phyloP scores from a whole-genome alignment of 805 yeast species.

The Pichia nakasei region DNA sequence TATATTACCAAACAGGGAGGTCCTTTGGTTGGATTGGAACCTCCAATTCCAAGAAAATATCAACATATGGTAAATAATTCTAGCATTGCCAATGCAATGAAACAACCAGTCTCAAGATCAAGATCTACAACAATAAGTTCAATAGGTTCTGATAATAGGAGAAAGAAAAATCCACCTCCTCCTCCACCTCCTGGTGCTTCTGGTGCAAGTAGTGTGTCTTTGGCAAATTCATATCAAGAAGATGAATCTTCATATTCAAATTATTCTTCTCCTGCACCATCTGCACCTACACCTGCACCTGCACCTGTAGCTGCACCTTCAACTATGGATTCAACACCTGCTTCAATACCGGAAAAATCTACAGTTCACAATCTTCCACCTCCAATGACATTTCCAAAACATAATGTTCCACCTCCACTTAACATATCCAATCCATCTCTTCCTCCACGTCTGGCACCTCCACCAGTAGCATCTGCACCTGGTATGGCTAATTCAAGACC shows the following conservation, averaged over 20 bases:
- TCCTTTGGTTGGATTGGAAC: slow-evolving; percentile 74
- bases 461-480: background rate
- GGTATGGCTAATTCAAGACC: background rate
- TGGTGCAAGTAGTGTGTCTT: background rate
- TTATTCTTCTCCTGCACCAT: slow-evolving; percentile 10
- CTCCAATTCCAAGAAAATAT: slow-evolving; percentile 66
- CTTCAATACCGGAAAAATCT: background rate
- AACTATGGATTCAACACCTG: background rate
- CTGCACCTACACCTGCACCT: background rate
- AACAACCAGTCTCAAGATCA: slow-evolving; percentile 7
- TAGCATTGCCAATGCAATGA: background rate
- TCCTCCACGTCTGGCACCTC: slow-evolving; percentile 16
- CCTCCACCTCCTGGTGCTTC: slow-evolving; percentile 32
- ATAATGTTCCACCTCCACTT: background rate
- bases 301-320: background rate
- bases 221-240: background rate
- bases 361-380: slow-evolving; percentile 15
- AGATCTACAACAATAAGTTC: slow-evolving; percentile 9
- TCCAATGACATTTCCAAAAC: slow-evolving; percentile 8
- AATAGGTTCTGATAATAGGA: slow-evolving; percentile 7
- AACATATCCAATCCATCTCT: slow-evolving; percentile 16
- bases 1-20: slow-evolving; percentile 70
- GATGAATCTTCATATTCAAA: slow-evolving; percentile 11
- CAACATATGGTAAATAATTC: slow-evolving; percentile 21
- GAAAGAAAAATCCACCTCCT: slow-evolving; percentile 28